A percentile compares a stretch with the other conserved stretches of the same genome.
These are phyloP conservation scores for Haplosporangium sp. DNA, from an alignment of 371 early-diverging fungal genomes.

Conservation along the genomic window DNA sequence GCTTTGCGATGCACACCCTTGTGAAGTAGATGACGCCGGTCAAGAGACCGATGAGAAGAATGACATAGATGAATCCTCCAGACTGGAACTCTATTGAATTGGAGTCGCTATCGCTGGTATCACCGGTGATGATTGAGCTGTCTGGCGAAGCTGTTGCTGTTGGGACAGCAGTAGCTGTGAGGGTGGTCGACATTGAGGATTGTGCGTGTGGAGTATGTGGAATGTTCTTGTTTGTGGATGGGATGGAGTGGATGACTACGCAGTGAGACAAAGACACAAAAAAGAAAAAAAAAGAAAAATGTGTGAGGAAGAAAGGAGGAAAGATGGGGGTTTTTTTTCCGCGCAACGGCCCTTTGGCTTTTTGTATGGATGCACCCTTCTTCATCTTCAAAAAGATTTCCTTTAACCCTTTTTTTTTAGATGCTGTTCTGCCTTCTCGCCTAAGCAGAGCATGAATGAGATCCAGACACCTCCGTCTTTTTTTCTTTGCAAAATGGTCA, in stretches of 20 bases:
- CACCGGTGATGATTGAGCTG: background rate
- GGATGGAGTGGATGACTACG: background rate
- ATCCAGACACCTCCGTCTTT: conserved; percentile 1
- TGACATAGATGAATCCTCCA: conserved; percentile 26
- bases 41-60: conserved; percentile 13
- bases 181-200: background rate
- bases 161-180: background rate
- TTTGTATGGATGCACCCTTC: background rate
- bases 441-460: conserved; percentile 2
- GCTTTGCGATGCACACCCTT: conserved; percentile 10
- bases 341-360: background rate
- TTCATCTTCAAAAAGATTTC: background rate
- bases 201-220: no score
- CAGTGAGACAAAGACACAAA: background rate
- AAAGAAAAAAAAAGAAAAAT: background rate
- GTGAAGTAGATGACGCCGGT: conserved; percentile 24
- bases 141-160: background rate
- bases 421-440: background rate
- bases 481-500: no score
- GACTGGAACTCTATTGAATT: conserved; percentile 1
- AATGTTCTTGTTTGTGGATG: no score
- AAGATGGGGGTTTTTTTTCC: background rate
- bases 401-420: background rate
- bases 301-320: background rate
- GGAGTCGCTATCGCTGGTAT: background rate